These are phyloP conservation scores for Limtongia smithiae DNA, from an alignment of 805 yeast genomes.

Conservation along the genomic window DNA sequence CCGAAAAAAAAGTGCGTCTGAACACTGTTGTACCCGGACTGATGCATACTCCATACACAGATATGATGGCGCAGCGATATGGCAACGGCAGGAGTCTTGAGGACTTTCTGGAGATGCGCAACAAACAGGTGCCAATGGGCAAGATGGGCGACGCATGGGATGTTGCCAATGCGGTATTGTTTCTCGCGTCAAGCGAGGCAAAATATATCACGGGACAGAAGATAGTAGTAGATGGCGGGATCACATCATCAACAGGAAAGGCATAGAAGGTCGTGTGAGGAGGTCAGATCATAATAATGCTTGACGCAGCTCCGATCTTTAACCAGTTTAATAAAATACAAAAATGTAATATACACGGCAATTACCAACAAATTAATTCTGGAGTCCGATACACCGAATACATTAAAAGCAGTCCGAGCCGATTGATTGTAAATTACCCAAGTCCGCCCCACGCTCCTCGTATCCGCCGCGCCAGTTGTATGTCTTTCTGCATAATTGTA, in stretches of 20 bases:
- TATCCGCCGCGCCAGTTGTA: constrained; percentile 95
- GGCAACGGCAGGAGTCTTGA: constrained; percentile 37
- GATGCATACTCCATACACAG: constrained; percentile 52
- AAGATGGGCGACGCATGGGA: constrained; percentile 65
- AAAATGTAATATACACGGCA: neutral
- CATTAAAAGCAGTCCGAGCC: neutral
- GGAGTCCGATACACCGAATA: neutral
- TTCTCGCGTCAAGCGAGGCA: constrained; percentile 51
- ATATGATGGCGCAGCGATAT: constrained; percentile 3
- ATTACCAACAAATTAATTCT: neutral
- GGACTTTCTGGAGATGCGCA: constrained; percentile 53
- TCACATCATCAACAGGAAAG: constrained; percentile 36
- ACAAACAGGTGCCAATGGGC: constrained; percentile 52
- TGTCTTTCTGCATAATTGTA: constrained; percentile 97
- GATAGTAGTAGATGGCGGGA: constrained; percentile 57
- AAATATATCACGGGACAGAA: constrained; percentile 60
- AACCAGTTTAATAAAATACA: neutral
- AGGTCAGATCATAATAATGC: too few species aligned
- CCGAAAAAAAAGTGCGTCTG: constrained; percentile 52
- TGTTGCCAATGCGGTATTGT: constrained; percentile 57
- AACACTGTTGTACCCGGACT: constrained; percentile 60
- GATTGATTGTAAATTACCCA: constrained; percentile 13
- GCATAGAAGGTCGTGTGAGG: neutral
- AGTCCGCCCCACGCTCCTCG: constrained; percentile 60
- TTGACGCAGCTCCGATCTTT: neutral